These are phyloP conservation scores for Oryza australiensis DNA, from an alignment of 176 grass and related monocot genomes.

Conservation along the genomic window DNA sequence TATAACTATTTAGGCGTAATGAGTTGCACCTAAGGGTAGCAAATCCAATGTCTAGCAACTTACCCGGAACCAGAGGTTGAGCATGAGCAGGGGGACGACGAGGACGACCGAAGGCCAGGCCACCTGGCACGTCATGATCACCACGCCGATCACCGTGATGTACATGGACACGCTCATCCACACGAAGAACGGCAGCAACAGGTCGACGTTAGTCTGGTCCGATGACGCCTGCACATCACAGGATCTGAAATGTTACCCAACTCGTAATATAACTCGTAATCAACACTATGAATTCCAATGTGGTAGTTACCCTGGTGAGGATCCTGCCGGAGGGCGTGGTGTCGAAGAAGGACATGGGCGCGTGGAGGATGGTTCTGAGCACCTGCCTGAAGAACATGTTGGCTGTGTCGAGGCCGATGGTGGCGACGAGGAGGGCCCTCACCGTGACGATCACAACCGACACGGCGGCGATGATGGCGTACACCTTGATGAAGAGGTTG, in stretches of 20 bases:
- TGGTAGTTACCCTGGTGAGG: constrained; percentile 69
- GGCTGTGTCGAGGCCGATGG: constrained; percentile 78
- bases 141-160: constrained; percentile 68
- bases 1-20: no score
- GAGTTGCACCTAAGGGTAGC: no score
- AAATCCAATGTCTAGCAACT: not conserved
- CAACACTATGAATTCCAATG: no score
- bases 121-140: constrained; percentile 80
- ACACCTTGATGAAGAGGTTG: constrained; percentile 70
- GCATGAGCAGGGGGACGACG: constrained; percentile 66
- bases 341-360: constrained; percentile 97
- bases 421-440: constrained; percentile 60
- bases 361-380: constrained; percentile 86
- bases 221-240: constrained; percentile 66
- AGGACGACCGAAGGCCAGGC: constrained; percentile 82
- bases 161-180: constrained; percentile 80
- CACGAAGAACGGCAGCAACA: constrained; percentile 85
- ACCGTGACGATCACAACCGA: constrained; percentile 56
- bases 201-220: constrained; percentile 91
- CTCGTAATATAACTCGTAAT: no score
- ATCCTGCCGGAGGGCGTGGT: constrained; percentile 95
- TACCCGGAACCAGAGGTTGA: constrained; percentile 98
- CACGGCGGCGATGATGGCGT: constrained; percentile 43
- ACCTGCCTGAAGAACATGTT: constrained; percentile 83
- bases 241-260: no score